Evolutionary conservation across 495 filamentous ascomycete genomes (phyloP).

Genomic region (Cairneyella variabilis): DNA sequence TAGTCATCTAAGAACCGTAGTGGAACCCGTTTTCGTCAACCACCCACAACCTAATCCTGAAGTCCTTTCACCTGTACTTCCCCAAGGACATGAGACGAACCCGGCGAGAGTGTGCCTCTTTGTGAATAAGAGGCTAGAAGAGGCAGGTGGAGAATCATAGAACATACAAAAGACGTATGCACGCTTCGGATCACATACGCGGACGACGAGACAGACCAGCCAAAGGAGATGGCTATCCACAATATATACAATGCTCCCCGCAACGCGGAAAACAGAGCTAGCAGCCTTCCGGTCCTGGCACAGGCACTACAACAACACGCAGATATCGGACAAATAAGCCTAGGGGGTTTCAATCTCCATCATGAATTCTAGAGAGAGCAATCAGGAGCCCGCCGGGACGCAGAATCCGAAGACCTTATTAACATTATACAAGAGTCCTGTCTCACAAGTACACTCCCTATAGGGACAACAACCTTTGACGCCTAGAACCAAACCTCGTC

Average conservation of each 20-base stretch:
- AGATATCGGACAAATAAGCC: background rate
- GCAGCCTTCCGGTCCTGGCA: background rate
- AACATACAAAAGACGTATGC: background rate
- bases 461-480: background rate
- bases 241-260: background rate
- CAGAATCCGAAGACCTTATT: background rate
- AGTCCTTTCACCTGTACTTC: slow-evolving; percentile 6
- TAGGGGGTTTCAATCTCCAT: background rate
- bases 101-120: background rate
- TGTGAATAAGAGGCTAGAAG: background rate
- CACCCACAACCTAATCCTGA: slow-evolving; percentile 10
- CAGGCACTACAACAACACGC: background rate
- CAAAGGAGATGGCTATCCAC: background rate
- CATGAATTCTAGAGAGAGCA: background rate
- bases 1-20: slow-evolving; percentile 26
- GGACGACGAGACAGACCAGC: background rate
- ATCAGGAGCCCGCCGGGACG: background rate
- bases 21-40: slow-evolving; percentile 25
- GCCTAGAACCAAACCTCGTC: background rate
- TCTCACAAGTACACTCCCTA: background rate
- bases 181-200: background rate
- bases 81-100: background rate
- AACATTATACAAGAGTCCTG: background rate
- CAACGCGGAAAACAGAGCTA: background rate
- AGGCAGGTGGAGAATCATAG: background rate